A percentile compares a stretch with the other conserved stretches of the same genome.
Conservation (phyloP, 2,329 filamentous ascomycete genomes). For the Aureobasidium sp. region DNA sequence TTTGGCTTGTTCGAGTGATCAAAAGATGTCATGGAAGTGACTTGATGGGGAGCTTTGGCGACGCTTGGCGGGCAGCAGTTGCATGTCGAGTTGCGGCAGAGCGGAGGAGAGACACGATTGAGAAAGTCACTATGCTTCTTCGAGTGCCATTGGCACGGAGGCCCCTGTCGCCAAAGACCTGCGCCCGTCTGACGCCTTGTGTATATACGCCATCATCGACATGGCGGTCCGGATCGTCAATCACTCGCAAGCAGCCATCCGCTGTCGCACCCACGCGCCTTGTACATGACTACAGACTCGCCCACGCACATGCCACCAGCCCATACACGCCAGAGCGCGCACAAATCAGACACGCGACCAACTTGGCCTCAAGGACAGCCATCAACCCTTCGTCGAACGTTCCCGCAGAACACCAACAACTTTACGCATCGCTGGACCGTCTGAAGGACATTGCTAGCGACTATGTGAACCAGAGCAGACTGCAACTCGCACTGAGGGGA, state of each 20-base stretch:
- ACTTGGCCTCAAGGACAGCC: constrained; percentile 42
- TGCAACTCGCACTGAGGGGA: constrained; percentile 63
- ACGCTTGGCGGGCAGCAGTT: neutral
- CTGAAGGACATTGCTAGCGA: constrained; percentile 53
- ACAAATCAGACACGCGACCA: constrained; percentile 4
- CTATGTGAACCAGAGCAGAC: constrained; percentile 57
- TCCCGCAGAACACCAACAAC: constrained; percentile 44
- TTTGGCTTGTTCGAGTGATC: neutral
- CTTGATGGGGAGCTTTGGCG: constrained; percentile 8
- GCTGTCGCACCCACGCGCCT: neutral
- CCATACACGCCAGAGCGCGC: neutral
- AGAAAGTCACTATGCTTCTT: constrained; percentile 29
- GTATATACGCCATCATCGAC: constrained; percentile 21
- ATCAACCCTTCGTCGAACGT: constrained; percentile 47
- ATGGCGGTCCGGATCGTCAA: constrained; percentile 19
- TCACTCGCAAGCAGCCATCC: neutral
- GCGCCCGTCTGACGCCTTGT: constrained; percentile 23
- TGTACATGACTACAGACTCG: neutral
- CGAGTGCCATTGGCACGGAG: constrained; percentile 31
- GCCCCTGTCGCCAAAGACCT: constrained; percentile 18
- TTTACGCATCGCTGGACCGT: constrained; percentile 50
- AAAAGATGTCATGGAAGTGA: neutral
- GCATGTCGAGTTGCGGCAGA: constrained; percentile 5
- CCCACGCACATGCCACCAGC: neutral
- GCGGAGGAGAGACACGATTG: neutral